Conservation (phyloP, 2,329 filamentous ascomycete species). For the Penicillium sclerotigenum region DNA sequence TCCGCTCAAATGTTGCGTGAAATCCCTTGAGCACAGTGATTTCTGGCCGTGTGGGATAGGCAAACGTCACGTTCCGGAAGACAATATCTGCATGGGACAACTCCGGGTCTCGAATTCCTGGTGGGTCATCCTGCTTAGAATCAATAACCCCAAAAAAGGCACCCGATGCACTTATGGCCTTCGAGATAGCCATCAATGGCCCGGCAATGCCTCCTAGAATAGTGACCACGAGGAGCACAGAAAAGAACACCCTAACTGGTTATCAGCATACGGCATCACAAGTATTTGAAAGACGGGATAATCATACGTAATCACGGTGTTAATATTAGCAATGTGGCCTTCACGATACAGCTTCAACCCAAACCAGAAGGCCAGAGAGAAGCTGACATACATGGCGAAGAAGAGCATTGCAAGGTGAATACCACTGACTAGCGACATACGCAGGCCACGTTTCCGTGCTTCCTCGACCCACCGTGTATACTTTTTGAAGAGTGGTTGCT, state of each 20-base stretch:
- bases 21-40: conserved; percentile 31
- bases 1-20: conserved; percentile 31
- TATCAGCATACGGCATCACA: neutral
- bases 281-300: no score
- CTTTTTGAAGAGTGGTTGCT: conserved; percentile 35
- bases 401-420: conserved; percentile 35
- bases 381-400: conserved; percentile 39
- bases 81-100: neutral
- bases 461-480: conserved; percentile 40
- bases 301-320: conserved; percentile 38
- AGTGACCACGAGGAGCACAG: conserved; percentile 29
- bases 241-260: conserved; percentile 35
- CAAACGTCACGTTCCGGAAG: neutral
- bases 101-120: conserved; percentile 32
- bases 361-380: conserved; percentile 39
- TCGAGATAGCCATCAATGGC: conserved; percentile 37
- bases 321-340: conserved; percentile 34
- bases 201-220: conserved; percentile 29
- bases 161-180: conserved; percentile 32
- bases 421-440: conserved; percentile 28
- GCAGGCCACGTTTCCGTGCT: conserved; percentile 32
- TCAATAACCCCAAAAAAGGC: conserved; percentile 37
- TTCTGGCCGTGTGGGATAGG: neutral
- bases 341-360: conserved; percentile 35
- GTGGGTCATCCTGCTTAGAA: conserved; percentile 7